Base-by-base conservation (phyloP, 306 rosid species). In the Prunus mongolica region DNA sequence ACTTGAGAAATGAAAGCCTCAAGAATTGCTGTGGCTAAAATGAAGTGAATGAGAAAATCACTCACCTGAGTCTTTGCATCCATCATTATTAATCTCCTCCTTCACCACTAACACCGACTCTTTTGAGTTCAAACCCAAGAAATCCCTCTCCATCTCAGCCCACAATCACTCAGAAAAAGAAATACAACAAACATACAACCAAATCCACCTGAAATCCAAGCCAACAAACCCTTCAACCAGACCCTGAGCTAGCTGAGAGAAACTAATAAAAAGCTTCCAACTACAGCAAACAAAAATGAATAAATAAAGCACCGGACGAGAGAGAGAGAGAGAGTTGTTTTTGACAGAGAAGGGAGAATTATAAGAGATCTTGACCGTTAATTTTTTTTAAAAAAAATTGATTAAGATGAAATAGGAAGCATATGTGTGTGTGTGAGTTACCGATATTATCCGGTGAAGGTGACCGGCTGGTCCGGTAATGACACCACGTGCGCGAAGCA, bases 141-240 rank as follows among this genome's bases (percentile, higher is more conserved):
- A 93, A 88, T 91, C 97, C 81, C 92, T 88, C 88, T 90, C 98
- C 98, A 88, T 93, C 81, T 82, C 60, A 74, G 87, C 61, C 82
- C 71, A 56, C 28, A 78, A 67, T 57, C 11, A 57, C 74, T 20
- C 34, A 47, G 54, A 60, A 61, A 24, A 13, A 6, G 20, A 18
- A 16, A 51, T 13, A 68, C 64, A 22, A 34, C 38, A 54, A 13
- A 10, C 47, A 55, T 18, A 57, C 58, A 70, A 69, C 49, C 45
- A 65, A 80, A 54, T 30, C 69, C 56, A 30, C 57, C 81, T 81
- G 61, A 50, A 76, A 65, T 49, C 30, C 2, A 15, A 10, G 30
- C 78, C 67, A 77, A 51, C 56, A 69, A 74, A 30, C 63, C 41
- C 79, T 63, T 32, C 75, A 22, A 64, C 57, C 28, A 76, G 60